Evolutionary conservation across 2,329 filamentous ascomycete species (phyloP).

Genomic region (Thelonectria olida): DNA sequence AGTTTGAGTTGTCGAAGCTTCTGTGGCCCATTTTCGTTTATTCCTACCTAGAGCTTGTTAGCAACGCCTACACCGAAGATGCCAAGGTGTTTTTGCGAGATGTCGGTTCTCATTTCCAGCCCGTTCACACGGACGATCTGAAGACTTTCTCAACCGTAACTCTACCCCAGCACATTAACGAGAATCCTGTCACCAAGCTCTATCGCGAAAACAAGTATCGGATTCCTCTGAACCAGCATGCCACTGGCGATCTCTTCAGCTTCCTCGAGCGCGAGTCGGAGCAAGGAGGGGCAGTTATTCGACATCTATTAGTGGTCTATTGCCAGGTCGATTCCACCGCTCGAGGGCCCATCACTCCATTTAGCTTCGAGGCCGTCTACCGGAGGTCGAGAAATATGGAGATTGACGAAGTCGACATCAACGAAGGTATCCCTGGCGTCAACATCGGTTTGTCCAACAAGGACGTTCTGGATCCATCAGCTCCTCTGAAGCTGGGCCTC

Average conservation of each 20-base stretch:
- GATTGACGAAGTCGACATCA: conserved; percentile 69
- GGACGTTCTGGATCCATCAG: conserved; percentile 65
- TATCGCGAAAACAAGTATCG: conserved; percentile 91
- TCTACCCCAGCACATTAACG: conserved; percentile 79
- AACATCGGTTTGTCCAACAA: conserved; percentile 70
- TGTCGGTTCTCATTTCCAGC: conserved; percentile 75
- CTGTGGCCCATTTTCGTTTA: conserved; percentile 96
- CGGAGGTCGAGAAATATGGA: conserved; percentile 67
- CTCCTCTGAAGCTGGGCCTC: conserved; percentile 78
- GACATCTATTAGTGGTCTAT: conserved; percentile 72
- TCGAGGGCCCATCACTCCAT: conserved; percentile 71
- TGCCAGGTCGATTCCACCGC: conserved; percentile 67
- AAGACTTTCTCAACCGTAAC: conserved; percentile 77
- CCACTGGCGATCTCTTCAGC: conserved; percentile 83
- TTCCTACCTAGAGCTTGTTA: conserved; percentile 83
- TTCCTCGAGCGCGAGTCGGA: conserved; percentile 89
- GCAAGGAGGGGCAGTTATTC: conserved; percentile 80
- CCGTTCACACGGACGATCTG: conserved; percentile 82
- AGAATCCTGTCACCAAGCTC: conserved; percentile 80
- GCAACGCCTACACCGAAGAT: conserved; percentile 75
- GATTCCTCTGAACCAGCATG: conserved; percentile 86
- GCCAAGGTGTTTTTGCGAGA: conserved; percentile 77
- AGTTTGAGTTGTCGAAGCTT: conserved; percentile 88
- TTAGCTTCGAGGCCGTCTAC: conserved; percentile 69
- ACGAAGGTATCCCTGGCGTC: conserved; percentile 71